Evolutionary conservation across 169 alveolate species (phyloP), one percentile per base, ranked within the genome.

Genomic region (Babesia sp.): DNA sequence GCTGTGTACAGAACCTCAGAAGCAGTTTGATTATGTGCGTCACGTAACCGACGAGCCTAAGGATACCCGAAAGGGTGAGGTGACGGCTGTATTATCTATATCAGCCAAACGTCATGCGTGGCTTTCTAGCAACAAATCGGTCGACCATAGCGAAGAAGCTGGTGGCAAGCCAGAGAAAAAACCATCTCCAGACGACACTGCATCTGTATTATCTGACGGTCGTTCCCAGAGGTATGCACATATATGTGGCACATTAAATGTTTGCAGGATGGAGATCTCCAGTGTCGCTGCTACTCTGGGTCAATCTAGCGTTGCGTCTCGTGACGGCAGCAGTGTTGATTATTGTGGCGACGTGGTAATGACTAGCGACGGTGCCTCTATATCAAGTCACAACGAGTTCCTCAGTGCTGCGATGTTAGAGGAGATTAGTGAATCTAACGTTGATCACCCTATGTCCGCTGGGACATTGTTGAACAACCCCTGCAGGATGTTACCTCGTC

Each of bases 401-500:
- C 55, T 46, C 36, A 50, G 36, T 41, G 61, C 80, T 0, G 68
- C 74, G 50, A 29, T 48, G 26, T 50, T 71, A 14, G 6, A 67
- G 50, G 84, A 71, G 41, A 60, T 63, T 12, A 46, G 48, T 53
- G 75, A 73, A 33, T 26, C 80, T 20, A 73, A 64, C 22, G 76
- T 56, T 22, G 69, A 58, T 42, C 76, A 79, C 58, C 28, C 55
- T 50, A 54, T 54, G 45, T 34, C 75, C 0, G 68, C 41, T 8
- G 55, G 42, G 12, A 71, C 80, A 20, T 60, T 56, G 67, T 42
- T 93, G 60, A 84, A 84, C 44, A 97, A 97, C 77, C 99, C 99
- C 29, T 90, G 94, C 55, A 91, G 98, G 83, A 94, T 97, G 31
- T 71, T 97, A 24, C 94, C 95, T 42, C 86, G 76, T 63, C 97